These are phyloP conservation scores for Kuraishia molischiana DNA, from an alignment of 805 yeast species.

Conservation along the genomic window DNA sequence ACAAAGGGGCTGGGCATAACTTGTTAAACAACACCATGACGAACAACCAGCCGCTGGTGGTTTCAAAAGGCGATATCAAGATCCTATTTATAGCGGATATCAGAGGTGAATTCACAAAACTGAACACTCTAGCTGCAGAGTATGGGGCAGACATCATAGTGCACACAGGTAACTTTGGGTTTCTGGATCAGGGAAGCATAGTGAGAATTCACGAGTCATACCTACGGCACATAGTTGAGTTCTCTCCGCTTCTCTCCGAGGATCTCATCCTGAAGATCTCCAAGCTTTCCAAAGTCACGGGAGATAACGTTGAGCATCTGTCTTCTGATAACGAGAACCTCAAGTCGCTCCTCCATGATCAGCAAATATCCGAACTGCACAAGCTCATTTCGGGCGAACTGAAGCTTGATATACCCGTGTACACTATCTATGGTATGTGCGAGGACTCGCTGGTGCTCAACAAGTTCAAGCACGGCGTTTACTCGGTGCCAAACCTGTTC, in stretches of 20 bases:
- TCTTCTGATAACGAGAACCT: slow-evolving; percentile 25
- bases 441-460: slow-evolving; percentile 65
- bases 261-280: slow-evolving; percentile 40
- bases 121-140: slow-evolving; percentile 38
- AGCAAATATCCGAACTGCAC: slow-evolving; percentile 41
- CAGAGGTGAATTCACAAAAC: slow-evolving; percentile 38
- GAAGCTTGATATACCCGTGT: slow-evolving; percentile 49
- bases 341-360: slow-evolving; percentile 23
- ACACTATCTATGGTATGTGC: slow-evolving; percentile 67
- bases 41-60: slow-evolving; percentile 4
- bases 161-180: slow-evolving; percentile 77
- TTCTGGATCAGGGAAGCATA: slow-evolving; percentile 52
- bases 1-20: too few species aligned
- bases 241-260: slow-evolving; percentile 46
- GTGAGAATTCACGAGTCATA: slow-evolving; percentile 44
- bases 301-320: slow-evolving; percentile 27
- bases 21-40: too few species aligned
- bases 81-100: slow-evolving; percentile 45
- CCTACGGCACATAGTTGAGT: slow-evolving; percentile 56
- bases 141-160: slow-evolving; percentile 42
- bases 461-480: slow-evolving; percentile 45
- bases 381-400: slow-evolving; percentile 33
- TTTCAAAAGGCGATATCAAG: slow-evolving; percentile 21
- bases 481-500: slow-evolving; percentile 44
- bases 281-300: slow-evolving; percentile 35